Evolutionary conservation across 208 protist genomes (phyloP), one percentile per base, ranked within the genome.

Genomic region (Acanthamoeba sp.): DNA sequence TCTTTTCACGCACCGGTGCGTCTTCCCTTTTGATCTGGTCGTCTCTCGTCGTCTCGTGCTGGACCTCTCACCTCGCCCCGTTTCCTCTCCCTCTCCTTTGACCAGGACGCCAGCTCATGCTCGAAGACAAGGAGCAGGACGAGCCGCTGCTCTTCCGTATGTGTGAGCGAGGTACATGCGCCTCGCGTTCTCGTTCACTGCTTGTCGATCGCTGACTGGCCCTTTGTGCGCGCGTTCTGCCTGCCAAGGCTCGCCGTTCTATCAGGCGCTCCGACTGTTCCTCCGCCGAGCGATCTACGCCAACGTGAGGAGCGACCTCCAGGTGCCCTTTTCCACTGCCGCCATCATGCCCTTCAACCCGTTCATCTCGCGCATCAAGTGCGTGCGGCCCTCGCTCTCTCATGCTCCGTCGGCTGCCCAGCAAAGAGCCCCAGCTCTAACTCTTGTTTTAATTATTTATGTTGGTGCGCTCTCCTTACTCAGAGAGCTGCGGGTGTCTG

Each of bases 71-170:
- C 36, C 48, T 52, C 48, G 20, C 12, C 20, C 6, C 57, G 27
- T 64, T 64, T 64, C 20, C 2, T 64, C 18, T 69, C 29, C 59
- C 4, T 34, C 62, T 29, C 32, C 6, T 14, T 71, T 71, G 55
- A 22, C 55, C 62, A 76, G 66, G 66, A 40, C 66, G 36, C 66
- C 66, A 76, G 36, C 66, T 76, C 27, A 76, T 76, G 66, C 66
- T 76, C n/a, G 66, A 76, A 20, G 66, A 76, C 66, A 76, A 42
- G 12, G 66, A 76, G 14, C 34, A 76, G 22, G 66, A 42, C 22
- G 66, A 42, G n/a, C 66, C 66, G n/a, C 66, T 76, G 18, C 66
- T 76, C 36, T 40, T 14, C 36, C 66, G 66, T 1, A 76, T 76
- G 32, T 76, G 66, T 29, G 34, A 76, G n/a, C 20, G 66, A 76